Percentiles rank a stretch among this genome's conserved stretches.
Conservation (phyloP, 2,329 filamentous ascomycete species). For the Drechslera avenae region DNA sequence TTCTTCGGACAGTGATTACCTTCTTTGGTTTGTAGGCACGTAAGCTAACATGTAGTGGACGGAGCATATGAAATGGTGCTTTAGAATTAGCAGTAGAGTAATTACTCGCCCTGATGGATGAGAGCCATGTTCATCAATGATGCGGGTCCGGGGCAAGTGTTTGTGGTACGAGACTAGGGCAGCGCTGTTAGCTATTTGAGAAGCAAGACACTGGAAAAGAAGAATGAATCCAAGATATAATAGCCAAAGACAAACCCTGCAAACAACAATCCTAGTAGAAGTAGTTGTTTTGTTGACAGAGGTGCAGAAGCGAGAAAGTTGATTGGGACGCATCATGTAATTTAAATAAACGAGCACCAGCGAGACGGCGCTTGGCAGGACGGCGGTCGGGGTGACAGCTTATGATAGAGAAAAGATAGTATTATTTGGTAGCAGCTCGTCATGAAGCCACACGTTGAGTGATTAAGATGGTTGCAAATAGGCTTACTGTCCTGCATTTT, state of each 20-base stretch:
- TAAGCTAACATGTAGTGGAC: too few species aligned
- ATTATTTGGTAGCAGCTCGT: constrained; percentile 1
- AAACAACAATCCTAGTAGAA: not conserved
- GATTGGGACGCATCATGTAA: constrained; percentile 16
- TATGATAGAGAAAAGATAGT: not conserved
- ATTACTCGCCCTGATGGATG: too few species aligned
- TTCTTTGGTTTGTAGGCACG: not conserved
- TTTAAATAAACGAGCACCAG: constrained; percentile 21
- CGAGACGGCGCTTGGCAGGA: constrained; percentile 8
- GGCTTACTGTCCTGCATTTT: too few species aligned
- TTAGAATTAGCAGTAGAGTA: too few species aligned
- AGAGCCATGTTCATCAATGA: too few species aligned
- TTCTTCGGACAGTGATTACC: not conserved
- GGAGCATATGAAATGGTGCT: too few species aligned
- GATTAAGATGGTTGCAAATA: too few species aligned
- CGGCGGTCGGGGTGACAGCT: constrained; percentile 12
- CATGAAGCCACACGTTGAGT: not conserved
- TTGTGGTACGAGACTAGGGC: too few species aligned
- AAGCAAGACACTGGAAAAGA: too few species aligned
- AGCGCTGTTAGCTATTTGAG: too few species aligned
- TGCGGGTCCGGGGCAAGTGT: too few species aligned
- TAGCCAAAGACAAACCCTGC: not conserved
- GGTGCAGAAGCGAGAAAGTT: constrained; percentile 15
- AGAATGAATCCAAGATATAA: too few species aligned
- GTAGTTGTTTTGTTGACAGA: not conserved